These are phyloP conservation scores for Claviceps maximensis DNA, from an alignment of 2,329 filamentous ascomycete species.

Conservation along the genomic window DNA sequence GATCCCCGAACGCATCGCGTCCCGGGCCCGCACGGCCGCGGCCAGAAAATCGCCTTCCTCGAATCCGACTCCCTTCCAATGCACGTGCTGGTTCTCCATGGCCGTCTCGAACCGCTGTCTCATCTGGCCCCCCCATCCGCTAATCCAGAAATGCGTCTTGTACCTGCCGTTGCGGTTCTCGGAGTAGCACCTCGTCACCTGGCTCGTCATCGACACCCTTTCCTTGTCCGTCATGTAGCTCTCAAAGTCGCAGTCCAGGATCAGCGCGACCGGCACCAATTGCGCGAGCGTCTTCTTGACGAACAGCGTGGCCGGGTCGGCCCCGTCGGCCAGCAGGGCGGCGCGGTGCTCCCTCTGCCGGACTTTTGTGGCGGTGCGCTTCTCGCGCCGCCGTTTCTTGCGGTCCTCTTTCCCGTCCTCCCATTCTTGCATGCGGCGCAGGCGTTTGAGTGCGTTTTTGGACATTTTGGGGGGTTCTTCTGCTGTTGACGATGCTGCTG, in stretches of 20 bases:
- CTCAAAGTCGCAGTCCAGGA: constrained; percentile 90
- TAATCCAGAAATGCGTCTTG: constrained; percentile 60
- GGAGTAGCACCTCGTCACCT: constrained; percentile 80
- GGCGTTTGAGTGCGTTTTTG: constrained; percentile 76
- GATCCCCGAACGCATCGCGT: constrained; percentile 42
- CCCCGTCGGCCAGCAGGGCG: constrained; percentile 34
- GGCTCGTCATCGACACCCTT: constrained; percentile 65
- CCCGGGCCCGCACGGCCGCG: constrained; percentile 51
- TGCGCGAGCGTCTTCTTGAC: constrained; percentile 25
- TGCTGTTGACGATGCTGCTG: not conserved
- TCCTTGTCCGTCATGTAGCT: constrained; percentile 80
- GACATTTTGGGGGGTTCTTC: constrained; percentile 37
- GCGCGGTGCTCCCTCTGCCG: constrained; percentile 37
- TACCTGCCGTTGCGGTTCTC: constrained; percentile 63
- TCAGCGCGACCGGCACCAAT: constrained; percentile 62
- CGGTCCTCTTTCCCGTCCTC: constrained; percentile 55
- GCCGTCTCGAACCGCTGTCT: constrained; percentile 69
- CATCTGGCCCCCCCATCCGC: constrained; percentile 64
- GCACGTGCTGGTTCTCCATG: constrained; percentile 54
- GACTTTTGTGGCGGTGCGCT: constrained; percentile 32
- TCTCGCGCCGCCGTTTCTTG: constrained; percentile 40
- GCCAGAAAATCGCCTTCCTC: constrained; percentile 60
- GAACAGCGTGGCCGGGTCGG: constrained; percentile 24
- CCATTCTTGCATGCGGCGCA: constrained; percentile 59
- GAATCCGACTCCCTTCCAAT: constrained; percentile 70